phyloP scores from a whole-genome alignment of 2,329 filamentous ascomycete genomes.

The Alternaria hordeiaustralica region DNA sequence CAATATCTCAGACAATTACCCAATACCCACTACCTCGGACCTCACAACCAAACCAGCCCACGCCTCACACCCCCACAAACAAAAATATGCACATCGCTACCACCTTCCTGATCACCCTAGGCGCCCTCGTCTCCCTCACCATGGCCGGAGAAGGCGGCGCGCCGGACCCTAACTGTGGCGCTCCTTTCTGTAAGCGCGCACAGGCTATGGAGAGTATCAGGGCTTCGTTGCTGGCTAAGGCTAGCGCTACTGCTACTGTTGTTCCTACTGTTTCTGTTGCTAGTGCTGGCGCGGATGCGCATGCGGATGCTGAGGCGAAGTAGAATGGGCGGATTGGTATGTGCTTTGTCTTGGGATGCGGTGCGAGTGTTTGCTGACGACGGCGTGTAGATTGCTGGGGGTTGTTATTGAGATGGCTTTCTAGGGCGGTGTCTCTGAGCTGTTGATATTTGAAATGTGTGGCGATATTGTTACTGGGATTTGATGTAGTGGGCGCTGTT shows the following conservation, averaged over 20 bases:
- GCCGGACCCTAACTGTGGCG: constrained; percentile 3
- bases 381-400: neutral
- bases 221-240: neutral
- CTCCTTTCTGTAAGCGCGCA: constrained; percentile 8
- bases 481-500: neutral
- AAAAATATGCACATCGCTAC: neutral
- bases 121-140: neutral
- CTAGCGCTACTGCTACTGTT: neutral
- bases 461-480: too few relatives aligned
- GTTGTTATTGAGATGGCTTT: neutral
- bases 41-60: neutral
- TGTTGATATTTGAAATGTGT: too few relatives aligned
- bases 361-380: neutral
- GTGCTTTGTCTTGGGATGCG: neutral
- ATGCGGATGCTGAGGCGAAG: neutral
- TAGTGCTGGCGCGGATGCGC: neutral
- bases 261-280: neutral
- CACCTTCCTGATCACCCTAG: neutral
- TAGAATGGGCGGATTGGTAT: neutral
- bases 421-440: neutral
- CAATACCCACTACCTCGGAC: neutral
- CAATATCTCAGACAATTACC: accelerated
- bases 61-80: neutral
- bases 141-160: neutral
- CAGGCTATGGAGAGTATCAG: neutral